A percentile compares a stretch with the other conserved stretches of the same genome.
Evolutionary conservation across 805 yeast genomes (phyloP).

Genomic region (Kodamaea laetipori): DNA sequence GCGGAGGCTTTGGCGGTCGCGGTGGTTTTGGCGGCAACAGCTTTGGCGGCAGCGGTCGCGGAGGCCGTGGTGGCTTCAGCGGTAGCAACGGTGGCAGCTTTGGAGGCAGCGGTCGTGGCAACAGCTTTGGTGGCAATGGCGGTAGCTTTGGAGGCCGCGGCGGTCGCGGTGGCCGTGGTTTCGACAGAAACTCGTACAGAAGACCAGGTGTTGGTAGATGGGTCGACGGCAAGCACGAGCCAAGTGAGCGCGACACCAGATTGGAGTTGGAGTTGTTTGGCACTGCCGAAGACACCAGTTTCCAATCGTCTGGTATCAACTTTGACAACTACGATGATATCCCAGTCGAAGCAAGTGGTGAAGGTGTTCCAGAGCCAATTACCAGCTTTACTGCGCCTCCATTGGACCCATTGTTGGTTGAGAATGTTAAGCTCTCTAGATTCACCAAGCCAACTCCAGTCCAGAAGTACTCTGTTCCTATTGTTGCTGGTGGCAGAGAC

Average conservation of each 20-base stretch:
- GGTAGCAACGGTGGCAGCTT: slow-evolving; percentile 21
- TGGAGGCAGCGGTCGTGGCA: slow-evolving; percentile 34
- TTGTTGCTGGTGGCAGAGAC: slow-evolving; percentile 85
- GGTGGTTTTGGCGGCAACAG: slow-evolving; percentile 29
- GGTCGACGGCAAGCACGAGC: slow-evolving; percentile 84
- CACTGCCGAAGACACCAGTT: slow-evolving; percentile 64
- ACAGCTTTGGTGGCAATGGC: slow-evolving; percentile 19
- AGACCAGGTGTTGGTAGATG: slow-evolving; percentile 74
- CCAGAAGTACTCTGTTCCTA: slow-evolving; percentile 91
- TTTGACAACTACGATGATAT: slow-evolving; percentile 98
- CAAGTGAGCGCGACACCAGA: slow-evolving; percentile 69
- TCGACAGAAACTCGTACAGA: slow-evolving; percentile 29
- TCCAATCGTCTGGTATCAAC: slow-evolving; percentile 96
- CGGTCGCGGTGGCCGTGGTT: slow-evolving; percentile 27
- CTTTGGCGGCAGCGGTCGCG: slow-evolving; percentile 22
- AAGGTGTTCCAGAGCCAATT: slow-evolving; percentile 91
- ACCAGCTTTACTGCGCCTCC: slow-evolving; percentile 89
- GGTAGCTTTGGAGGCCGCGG: slow-evolving; percentile 22
- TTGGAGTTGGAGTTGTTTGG: slow-evolving; percentile 86
- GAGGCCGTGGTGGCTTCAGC: slow-evolving; percentile 22
- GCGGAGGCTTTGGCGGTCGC: slow-evolving; percentile 19
- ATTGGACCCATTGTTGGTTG: slow-evolving; percentile 79
- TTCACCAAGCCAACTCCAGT: slow-evolving; percentile 97
- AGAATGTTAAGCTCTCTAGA: slow-evolving; percentile 84
- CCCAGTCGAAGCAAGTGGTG: slow-evolving; percentile 97